Percentiles rank a stretch among this genome's conserved stretches.
Evolutionary conservation across 2,329 filamentous ascomycete species (phyloP).

Genomic region (Aspergillus brasiliensis): DNA sequence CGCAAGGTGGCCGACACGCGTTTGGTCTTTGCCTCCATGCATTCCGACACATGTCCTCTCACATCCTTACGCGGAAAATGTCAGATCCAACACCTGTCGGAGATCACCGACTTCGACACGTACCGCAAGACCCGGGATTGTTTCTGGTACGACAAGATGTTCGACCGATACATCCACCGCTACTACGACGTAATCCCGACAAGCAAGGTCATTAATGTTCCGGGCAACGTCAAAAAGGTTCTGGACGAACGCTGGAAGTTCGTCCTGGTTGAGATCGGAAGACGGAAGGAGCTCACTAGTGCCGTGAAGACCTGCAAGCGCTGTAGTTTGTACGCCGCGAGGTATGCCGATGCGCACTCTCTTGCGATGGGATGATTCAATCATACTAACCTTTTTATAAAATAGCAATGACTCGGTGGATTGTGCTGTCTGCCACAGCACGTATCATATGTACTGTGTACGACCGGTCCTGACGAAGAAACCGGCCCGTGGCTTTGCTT

Average conservation of each 20-base stretch:
- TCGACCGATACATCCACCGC: conserved; percentile 96
- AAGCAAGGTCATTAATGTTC: conserved; percentile 90
- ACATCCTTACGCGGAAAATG: conserved; percentile 93
- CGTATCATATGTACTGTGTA: conserved; percentile 98
- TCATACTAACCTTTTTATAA: conserved; percentile 22
- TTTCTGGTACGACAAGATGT: conserved; percentile 98
- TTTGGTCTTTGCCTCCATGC: conserved; percentile 94
- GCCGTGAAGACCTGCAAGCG: conserved; percentile 95
- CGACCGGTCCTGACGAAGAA: conserved; percentile 90
- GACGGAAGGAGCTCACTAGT: conserved; percentile 92
- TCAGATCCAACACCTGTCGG: conserved; percentile 81
- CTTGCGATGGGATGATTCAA: background rate
- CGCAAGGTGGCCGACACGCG: conserved; percentile 89
- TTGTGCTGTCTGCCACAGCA: conserved; percentile 90
- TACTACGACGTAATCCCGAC: conserved; percentile 97
- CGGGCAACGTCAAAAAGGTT: conserved; percentile 90
- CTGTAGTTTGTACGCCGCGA: conserved; percentile 87
- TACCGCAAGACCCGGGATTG: conserved; percentile 82
- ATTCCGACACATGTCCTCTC: conserved; percentile 92
- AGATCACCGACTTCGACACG: conserved; percentile 78
- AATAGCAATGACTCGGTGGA: conserved; percentile 88
- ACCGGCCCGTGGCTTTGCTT: conserved; percentile 94
- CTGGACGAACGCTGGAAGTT: conserved; percentile 96
- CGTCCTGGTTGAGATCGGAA: conserved; percentile 89
- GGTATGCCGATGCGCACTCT: conserved; percentile 52